Base-by-base conservation (phyloP, 2,329 filamentous ascomycete species). In the Ophiobolus disseminans region DNA sequence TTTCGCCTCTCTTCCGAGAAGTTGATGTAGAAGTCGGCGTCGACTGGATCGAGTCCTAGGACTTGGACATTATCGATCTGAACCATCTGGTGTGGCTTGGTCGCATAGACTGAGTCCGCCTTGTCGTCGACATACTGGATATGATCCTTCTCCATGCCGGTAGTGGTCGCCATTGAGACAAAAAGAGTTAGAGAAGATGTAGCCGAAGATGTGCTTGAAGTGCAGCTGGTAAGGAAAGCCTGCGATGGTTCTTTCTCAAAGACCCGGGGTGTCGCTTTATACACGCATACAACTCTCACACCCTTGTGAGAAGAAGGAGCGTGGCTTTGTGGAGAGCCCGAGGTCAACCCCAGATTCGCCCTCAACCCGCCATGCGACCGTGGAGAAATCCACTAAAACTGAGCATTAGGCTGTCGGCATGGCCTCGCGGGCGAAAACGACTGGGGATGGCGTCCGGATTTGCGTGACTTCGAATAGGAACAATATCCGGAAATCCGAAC, bases 1-100 rank as follows among this genome's bases (percentile, higher is more conserved):
- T 82, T 80, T 22, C 76, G 75, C 35, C 64, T 70, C 7, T 73
- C 79, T 78, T 81, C 46, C 2, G 54, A 30, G 34, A 54, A 61
- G 40, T 57, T 62, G 28, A 51, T 52, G 42, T 63, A 62, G 50
- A 66, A 57, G 2, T 64, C 60, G 2, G 59, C 51, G 58, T 65
- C 51, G 19, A 55, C 55, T 17, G 60, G 46, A 35, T 57, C 41
- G 17, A 66, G 56, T 23, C 60, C 59, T 2, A 67, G 43, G 4
- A 67, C 62, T 23, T 61, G 59, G 47, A 65, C 55, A 26, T 62
- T 63, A 25, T 65, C 63, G 40, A 67, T 60, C 17, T 63, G 55
- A 14, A 65, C 50, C 16, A 66, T 54, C 28, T 64, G 60, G 31
- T 61, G 49, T 13, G 47, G 45, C 31, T 66, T 66, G 3, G 50